Evolutionary conservation across 1,284 basidiomycete genomes (phyloP).

Genomic region (Violaceomyces palustris): DNA sequence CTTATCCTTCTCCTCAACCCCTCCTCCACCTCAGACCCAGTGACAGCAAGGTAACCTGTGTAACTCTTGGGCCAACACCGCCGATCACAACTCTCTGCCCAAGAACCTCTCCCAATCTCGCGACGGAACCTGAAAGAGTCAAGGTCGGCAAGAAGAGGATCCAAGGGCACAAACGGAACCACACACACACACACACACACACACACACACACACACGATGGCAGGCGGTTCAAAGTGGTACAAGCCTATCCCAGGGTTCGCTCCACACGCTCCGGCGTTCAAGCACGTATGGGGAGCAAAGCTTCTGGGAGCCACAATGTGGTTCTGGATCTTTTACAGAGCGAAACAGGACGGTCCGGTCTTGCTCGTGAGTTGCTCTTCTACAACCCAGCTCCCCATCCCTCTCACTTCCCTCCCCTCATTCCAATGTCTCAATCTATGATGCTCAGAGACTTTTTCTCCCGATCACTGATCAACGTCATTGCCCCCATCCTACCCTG

Average conservation of each 20-base stretch:
- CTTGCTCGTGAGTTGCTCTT: conserved; percentile 38
- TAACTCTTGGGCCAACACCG: no score
- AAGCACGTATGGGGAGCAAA: conserved; percentile 45
- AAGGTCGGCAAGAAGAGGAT: no score
- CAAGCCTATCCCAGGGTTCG: conserved; percentile 41
- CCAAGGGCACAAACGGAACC: no score
- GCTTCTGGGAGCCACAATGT: conserved; percentile 49
- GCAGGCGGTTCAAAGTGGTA: conserved; percentile 45
- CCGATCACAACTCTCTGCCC: no score
- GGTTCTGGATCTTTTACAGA: conserved; percentile 52
- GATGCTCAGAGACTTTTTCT: neutral
- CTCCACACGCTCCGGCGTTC: conserved; percentile 46
- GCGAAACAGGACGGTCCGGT: conserved; percentile 51
- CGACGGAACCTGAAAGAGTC: no score
- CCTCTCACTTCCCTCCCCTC: neutral
- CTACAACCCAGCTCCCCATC: neutral
- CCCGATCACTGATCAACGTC: neutral
- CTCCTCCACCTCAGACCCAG: no score
- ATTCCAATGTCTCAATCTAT: neutral
- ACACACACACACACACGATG: no score
- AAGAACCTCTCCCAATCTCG: no score
- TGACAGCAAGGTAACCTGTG: no score
- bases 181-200: no score
- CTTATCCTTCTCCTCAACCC: no score
- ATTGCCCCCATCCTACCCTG: neutral